A percentile compares a stretch with the other conserved stretches of the same genome.
These are phyloP conservation scores for Fusarium robinianum DNA, from an alignment of 2,329 filamentous ascomycete species.

Conservation along the genomic window DNA sequence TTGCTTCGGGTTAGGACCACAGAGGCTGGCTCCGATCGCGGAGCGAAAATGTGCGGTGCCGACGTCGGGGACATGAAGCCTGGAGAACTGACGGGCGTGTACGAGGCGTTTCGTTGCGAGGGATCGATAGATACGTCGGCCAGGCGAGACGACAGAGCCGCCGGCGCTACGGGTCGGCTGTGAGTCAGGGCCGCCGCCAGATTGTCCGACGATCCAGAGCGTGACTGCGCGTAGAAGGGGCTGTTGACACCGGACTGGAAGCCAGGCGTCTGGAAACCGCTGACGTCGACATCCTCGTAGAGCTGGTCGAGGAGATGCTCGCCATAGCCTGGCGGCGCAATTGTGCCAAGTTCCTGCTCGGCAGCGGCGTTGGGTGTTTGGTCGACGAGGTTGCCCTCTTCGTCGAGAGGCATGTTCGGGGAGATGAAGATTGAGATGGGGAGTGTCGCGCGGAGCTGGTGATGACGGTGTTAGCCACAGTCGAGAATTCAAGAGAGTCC, in stretches of 20 bases:
- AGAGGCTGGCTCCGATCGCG: constrained; percentile 50
- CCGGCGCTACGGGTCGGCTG: constrained; percentile 47
- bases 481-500: background rate
- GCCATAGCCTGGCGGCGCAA: constrained; percentile 91
- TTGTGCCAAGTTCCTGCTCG: constrained; percentile 60
- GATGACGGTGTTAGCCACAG: constrained; percentile 12
- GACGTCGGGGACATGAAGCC: constrained; percentile 51
- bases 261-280: constrained; percentile 78
- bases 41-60: constrained; percentile 41
- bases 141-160: constrained; percentile 65
- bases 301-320: constrained; percentile 88
- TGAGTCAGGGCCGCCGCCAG: constrained; percentile 58
- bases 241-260: constrained; percentile 76
- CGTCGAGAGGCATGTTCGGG: constrained; percentile 85
- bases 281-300: constrained; percentile 83
- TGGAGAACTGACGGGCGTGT: constrained; percentile 50
- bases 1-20: constrained; percentile 57
- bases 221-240: constrained; percentile 73
- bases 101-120: constrained; percentile 52
- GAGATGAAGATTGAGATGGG: constrained; percentile 95
- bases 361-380: constrained; percentile 54
- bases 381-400: constrained; percentile 77
- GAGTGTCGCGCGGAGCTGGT: constrained; percentile 82
- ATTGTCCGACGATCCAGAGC: constrained; percentile 81
- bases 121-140: constrained; percentile 67